Evolutionary conservation across 2,329 filamentous ascomycete genomes (phyloP), one percentile per base, ranked within the genome.

Genomic region (Endocalyx cinctus): DNA sequence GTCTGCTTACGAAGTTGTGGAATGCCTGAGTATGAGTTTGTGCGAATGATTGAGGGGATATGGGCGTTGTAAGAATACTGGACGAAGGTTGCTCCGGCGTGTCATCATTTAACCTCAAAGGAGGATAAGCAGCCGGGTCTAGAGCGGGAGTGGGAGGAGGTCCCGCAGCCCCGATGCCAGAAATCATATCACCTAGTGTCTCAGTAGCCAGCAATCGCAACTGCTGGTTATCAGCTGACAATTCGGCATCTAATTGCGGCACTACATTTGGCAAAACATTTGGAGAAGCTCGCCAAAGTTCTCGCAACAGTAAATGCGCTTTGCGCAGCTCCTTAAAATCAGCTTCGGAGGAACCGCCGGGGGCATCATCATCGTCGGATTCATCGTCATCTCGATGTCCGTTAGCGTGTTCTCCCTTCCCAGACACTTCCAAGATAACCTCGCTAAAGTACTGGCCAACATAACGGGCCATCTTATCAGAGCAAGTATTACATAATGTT

Each of bases 391-490:
- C 73, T 39, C 73, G 74, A 35, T 71, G 67, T 5, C 74, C 76
- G 42, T 79, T 82, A 34, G 67, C 44, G 46, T 73, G 69, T 8
- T 66, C 65, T 14, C 66, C 67, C 28, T 77, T 71, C 10, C 68
- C 77, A 23, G 81, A 88, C 4, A 88, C 85, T 54, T 96, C 88
- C 41, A 97, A 80, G 37, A 98, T 94, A 32, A 97, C 88, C 36
- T 94, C 88, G 60, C 88, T 94, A 58, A 98, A 98, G 59, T 97
- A 98, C 53, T 94, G 88, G 46, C 87, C 90, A 35, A 97, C 83
- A 47, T 94, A 87, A 41, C 88, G 83, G 1, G 87, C 83, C 90
- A 98, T 96, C 61, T 94, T 94, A 48, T 96, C 90, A 1, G 86
- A 79, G 47, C 82, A 94, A 13, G 77, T 77, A 51, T 88, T 92